Conservation (phyloP, 305 asterid genomes). For the Fraxinus sp. region DNA sequence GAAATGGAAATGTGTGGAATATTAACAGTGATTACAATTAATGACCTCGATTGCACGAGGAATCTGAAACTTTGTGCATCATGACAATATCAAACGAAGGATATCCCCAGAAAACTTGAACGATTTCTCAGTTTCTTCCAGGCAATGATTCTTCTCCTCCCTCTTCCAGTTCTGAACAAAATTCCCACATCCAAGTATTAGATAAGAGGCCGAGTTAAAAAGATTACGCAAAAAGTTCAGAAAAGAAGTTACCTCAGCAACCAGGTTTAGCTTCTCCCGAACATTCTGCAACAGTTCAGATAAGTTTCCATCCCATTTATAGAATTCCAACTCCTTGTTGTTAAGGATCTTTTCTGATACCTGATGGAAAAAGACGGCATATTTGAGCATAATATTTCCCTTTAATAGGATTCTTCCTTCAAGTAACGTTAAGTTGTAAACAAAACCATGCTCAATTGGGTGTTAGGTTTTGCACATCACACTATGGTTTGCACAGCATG, state of each 20-base stretch:
- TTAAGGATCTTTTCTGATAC: conserved; percentile 73
- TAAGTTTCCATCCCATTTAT: conserved; percentile 90
- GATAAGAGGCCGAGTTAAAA: not conserved
- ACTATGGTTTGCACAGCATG: not conserved
- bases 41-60: conserved; percentile 2
- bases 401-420: not conserved
- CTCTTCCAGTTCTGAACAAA: conserved; percentile 60
- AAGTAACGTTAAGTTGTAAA: not conserved
- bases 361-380: conserved; percentile 33
- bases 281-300: conserved; percentile 78
- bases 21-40: conserved; percentile 18
- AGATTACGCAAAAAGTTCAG: not conserved
- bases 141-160: conserved; percentile 79
- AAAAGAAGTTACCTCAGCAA: conserved; percentile 62
- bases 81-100: conserved; percentile 71
- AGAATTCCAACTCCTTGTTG: conserved; percentile 83
- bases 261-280: conserved; percentile 74
- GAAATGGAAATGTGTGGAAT: conserved; percentile 6
- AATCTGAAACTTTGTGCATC: conserved; percentile 23
- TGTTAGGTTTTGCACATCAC: not conserved
- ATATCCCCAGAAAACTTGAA: conserved; percentile 69
- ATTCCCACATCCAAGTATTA: not conserved
- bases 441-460: not conserved
- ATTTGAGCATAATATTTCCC: not conserved
- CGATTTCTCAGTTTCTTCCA: conserved; percentile 79